Base-by-base conservation (phyloP, 2,329 filamentous ascomycete genomes). In the Sporothrix schenckii region DNA sequence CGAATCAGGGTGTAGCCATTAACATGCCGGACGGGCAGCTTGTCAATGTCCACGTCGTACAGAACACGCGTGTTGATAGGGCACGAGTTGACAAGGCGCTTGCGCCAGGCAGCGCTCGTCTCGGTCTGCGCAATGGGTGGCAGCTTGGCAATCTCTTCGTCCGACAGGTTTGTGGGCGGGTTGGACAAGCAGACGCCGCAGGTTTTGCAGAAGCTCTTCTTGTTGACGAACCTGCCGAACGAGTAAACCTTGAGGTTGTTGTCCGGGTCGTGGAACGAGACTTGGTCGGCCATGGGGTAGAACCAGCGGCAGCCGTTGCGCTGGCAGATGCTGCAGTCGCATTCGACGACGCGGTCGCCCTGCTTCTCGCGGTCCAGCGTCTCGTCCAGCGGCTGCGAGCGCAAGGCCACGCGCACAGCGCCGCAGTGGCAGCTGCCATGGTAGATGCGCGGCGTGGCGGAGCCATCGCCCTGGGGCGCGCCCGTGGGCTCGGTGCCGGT, bases 391-490 rank as follows among this genome's bases (percentile, higher is more conserved):
- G 83, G 80, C 72, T 81, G 80, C 30, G 74, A 65, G 66, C 78
- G 80, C 49, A 85, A 53, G 1, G 83, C 81, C 0, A 85, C 69
- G 19, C 77, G 81, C 30, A 87, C 78, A 24, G 80, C 81, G 39
- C 85, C 85, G 75, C 85, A 87, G 76, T 87, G 85, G 75, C 85
- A 87, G 75, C 82, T 81, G 10, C 85, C 85, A 16, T 81, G 81
- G 74, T 85, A 84, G 11, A 81, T 68, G 74, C 79, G 79, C 52
- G 79, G 79, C 49, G 78, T 78, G 24, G 47, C 34, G 9, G 19
- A 80, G 53, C 72, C 66, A 4, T 77, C 77, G 14, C 58, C 58
- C 39, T 72, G 76, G 39, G 74, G 73, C 6, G 78, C 77, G n/a
- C 74, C 78, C 3, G 76, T 74, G 2, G 84, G 84, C 49, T 81